These are phyloP conservation scores for Combretum micranthum DNA, from an alignment of 345 rosid genomes.

Conservation along the genomic window DNA sequence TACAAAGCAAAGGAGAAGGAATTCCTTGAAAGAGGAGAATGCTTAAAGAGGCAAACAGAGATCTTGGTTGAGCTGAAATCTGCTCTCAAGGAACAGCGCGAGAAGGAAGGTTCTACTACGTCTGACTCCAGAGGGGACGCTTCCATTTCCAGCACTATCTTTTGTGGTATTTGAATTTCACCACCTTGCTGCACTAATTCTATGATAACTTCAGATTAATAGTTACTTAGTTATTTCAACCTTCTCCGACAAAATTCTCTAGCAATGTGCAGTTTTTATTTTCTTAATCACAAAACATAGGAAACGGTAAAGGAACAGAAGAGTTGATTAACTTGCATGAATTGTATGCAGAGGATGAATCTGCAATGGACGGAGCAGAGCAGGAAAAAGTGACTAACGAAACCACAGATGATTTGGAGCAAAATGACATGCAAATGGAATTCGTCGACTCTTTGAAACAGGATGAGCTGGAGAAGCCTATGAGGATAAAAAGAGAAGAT, in stretches of 20 bases:
- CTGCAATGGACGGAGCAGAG: constrained; percentile 49
- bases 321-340: neutral
- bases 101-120: constrained; percentile 30
- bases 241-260: too few relatives aligned
- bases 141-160: constrained; percentile 71
- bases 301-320: too few relatives aligned
- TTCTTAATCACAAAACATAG: too few relatives aligned
- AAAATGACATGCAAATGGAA: constrained; percentile 16
- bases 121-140: constrained; percentile 56
- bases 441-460: constrained; percentile 34
- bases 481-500: constrained; percentile 40
- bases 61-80: constrained; percentile 63
- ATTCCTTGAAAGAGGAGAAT: constrained; percentile 86
- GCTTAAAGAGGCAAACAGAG: constrained; percentile 74
- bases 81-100: constrained; percentile 37
- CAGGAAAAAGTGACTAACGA: constrained; percentile 41
- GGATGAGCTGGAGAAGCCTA: constrained; percentile 38
- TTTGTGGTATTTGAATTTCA: constrained; percentile 46
- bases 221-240: too few relatives aligned
- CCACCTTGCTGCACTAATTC: neutral
- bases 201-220: neutral
- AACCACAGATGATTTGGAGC: constrained; percentile 30
- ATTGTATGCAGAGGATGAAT: constrained; percentile 56
- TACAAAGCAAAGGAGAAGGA: constrained; percentile 78
- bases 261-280: too few relatives aligned